phyloP scores from a whole-genome alignment of 495 filamentous ascomycete species.

The Penicillium soppii region DNA sequence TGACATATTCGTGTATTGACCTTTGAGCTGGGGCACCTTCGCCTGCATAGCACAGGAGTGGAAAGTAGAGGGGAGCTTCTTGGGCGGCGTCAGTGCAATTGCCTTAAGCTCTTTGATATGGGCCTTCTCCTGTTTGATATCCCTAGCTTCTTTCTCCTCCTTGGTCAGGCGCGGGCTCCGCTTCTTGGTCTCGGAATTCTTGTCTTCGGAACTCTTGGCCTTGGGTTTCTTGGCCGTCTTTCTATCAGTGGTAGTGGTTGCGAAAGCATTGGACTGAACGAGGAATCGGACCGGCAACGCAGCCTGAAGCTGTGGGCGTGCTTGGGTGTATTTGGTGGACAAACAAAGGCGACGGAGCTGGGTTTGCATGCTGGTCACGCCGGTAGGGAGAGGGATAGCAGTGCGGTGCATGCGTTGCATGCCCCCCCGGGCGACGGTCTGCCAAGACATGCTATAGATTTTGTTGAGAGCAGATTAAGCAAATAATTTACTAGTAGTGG shows the following conservation, averaged over 20 bases:
- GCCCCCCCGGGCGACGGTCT: constrained; percentile 27
- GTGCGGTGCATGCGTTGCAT: constrained; percentile 28
- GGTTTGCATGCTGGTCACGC: constrained; percentile 26
- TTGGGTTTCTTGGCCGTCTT: constrained; percentile 15
- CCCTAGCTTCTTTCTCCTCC: constrained; percentile 27
- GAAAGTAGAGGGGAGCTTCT: constrained; percentile 15
- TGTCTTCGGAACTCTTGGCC: constrained; percentile 5
- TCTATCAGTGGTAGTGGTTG: constrained; percentile 25
- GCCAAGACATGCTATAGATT: constrained; percentile 32
- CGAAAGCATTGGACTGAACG: constrained; percentile 20
- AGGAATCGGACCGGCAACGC: constrained; percentile 9
- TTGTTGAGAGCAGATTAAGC: not conserved
- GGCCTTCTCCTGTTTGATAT: constrained; percentile 12
- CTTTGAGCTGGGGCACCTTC: constrained; percentile 12
- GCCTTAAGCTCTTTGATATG: constrained; percentile 32
- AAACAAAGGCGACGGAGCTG: constrained; percentile 31
- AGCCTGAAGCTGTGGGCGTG: constrained; percentile 6
- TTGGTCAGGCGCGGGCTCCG: constrained; percentile 23
- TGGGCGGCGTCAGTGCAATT: constrained; percentile 33
- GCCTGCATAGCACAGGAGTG: constrained; percentile 27
- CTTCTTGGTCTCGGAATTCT: constrained; percentile 18
- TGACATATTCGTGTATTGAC: not conserved
- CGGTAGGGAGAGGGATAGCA: constrained; percentile 25
- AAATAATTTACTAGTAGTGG: not conserved
- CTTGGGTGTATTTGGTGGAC: constrained; percentile 8